Percentiles rank a stretch among this genome's conserved stretches.
Evolutionary conservation across 140 eudicot genomes (phyloP).

Genomic region (Anethum foeniculum): DNA sequence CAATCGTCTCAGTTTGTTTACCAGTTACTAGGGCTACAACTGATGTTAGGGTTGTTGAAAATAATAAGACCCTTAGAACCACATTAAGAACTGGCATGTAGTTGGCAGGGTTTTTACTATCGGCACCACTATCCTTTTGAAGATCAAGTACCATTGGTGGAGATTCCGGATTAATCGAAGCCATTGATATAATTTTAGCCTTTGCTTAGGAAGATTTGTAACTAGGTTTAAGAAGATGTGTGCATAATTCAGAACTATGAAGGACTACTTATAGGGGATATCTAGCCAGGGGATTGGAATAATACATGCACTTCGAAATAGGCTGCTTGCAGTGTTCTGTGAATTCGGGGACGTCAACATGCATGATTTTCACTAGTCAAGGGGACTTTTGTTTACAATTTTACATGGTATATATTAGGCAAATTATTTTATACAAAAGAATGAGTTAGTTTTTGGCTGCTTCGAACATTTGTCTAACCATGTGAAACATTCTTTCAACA

Average conservation of each 20-base stretch:
- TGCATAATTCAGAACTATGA: neutral
- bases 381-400: neutral
- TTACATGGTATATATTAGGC: neutral
- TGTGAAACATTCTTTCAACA: neutral
- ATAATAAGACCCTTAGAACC: conserved; percentile 30
- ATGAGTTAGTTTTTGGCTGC: neutral
- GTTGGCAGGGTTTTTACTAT: neutral
- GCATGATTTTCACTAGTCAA: neutral
- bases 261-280: neutral
- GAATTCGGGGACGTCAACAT: neutral
- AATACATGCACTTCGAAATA: neutral
- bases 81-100: conserved; percentile 16
- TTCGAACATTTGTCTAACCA: neutral
- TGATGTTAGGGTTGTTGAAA: conserved; percentile 25
- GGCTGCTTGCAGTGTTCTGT: neutral
- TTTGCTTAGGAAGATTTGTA: neutral
- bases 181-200: neutral
- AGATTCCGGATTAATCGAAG: neutral
- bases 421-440: neutral
- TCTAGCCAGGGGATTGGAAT: neutral
- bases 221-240: neutral
- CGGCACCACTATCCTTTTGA: neutral
- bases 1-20: conserved; percentile 20
- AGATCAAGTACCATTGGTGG: neutral
- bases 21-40: conserved; percentile 40